A percentile compares a stretch with the other conserved stretches of the same genome.
Evolutionary conservation across 1,284 basidiomycete species (phyloP).

Genomic region (Pseudozyma thailandica): DNA sequence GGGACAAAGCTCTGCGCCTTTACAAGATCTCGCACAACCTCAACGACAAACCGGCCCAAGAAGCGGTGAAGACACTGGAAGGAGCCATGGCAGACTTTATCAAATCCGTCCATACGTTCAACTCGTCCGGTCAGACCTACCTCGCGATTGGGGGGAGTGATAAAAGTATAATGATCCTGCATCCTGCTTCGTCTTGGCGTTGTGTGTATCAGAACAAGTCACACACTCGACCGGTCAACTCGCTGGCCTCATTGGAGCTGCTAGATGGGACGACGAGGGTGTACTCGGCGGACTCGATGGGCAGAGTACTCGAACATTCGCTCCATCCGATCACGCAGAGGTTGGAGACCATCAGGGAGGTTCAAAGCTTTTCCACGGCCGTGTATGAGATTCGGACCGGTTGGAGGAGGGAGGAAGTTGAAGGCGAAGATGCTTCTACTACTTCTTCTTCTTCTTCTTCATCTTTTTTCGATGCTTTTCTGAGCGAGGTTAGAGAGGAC

Average conservation of each 20-base stretch:
- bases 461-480: conserved; percentile 28
- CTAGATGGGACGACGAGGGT: conserved; percentile 12
- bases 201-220: conserved; percentile 18
- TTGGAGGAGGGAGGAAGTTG: conserved; percentile 14
- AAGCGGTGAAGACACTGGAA: conserved; percentile 1
- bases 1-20: conserved; percentile 36
- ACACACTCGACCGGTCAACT: conserved; percentile 48
- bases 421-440: no score
- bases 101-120: conserved; percentile 38
- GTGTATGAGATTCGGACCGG: conserved; percentile 31
- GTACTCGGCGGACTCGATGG: conserved; percentile 52
- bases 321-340: conserved; percentile 8
- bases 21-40: conserved; percentile 5
- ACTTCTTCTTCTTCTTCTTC: no score
- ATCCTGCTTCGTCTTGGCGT: conserved; percentile 5
- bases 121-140: conserved; percentile 1
- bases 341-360: conserved; percentile 23
- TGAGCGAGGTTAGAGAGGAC: conserved; percentile 17
- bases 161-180: conserved; percentile 34
- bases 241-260: conserved; percentile 6
- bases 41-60: background rate
- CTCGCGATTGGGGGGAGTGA: conserved; percentile 45
- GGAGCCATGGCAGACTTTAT: conserved; percentile 48
- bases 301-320: conserved; percentile 34
- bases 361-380: conserved; percentile 30